A percentile compares a stretch with the other conserved stretches of the same genome.
Conservation (phyloP, 108 stramenopile species). For the Nitzschia inconspicua region DNA sequence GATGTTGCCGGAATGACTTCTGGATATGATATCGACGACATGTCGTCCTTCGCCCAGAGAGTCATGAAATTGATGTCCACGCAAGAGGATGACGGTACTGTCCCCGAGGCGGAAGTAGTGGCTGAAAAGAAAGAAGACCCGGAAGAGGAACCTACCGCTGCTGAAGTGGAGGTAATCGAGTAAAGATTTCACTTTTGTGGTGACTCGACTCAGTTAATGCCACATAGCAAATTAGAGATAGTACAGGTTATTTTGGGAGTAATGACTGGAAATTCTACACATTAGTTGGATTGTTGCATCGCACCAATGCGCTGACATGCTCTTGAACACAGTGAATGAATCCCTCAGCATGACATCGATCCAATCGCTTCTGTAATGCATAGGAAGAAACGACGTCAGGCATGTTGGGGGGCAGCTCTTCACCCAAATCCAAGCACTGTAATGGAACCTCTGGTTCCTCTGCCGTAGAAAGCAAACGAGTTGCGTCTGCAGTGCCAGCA, state of each 20-base stretch:
- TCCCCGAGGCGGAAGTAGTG: neutral
- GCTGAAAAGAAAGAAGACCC: neutral
- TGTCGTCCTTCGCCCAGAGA: slow-evolving; percentile 78
- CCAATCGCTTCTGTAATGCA: slow-evolving; percentile 52
- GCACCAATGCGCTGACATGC: slow-evolving; percentile 58
- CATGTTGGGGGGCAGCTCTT: slow-evolving; percentile 71
- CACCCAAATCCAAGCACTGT: slow-evolving; percentile 61
- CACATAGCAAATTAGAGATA: neutral
- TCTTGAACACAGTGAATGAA: slow-evolving; percentile 76
- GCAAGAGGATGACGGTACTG: neutral
- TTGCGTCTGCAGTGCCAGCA: neutral
- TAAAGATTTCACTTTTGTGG: neutral
- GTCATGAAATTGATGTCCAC: slow-evolving; percentile 80
- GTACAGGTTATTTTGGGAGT: neutral
- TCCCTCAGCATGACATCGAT: slow-evolving; percentile 79
- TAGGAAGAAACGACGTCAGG: slow-evolving; percentile 53
- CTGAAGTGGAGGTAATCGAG: slow-evolving; percentile 33
- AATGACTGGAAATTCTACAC: neutral
- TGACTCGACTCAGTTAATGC: neutral
- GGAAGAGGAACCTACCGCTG: slow-evolving; percentile 14
- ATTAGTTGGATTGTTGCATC: slow-evolving; percentile 21
- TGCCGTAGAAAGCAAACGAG: neutral
- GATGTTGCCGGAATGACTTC: slow-evolving; percentile 95
- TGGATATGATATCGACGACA: slow-evolving; percentile 92
- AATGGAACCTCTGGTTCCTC: slow-evolving; percentile 13